These are phyloP conservation scores for Fusarium oxysporum DNA, from an alignment of 2,329 filamentous ascomycete genomes.

Conservation along the genomic window DNA sequence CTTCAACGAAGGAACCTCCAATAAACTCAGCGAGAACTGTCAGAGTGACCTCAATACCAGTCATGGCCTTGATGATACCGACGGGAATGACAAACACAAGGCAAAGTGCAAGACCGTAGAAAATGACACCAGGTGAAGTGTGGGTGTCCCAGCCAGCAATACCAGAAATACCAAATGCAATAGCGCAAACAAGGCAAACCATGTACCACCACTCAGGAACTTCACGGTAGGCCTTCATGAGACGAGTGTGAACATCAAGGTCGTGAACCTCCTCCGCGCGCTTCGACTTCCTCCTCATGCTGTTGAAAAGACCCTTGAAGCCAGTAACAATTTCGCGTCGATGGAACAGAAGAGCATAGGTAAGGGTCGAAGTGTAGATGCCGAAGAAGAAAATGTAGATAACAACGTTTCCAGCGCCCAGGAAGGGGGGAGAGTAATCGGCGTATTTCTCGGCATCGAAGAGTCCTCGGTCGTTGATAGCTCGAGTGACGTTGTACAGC, in stretches of 20 bases:
- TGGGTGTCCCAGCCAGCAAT: slow-evolving; percentile 63
- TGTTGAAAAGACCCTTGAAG: slow-evolving; percentile 60
- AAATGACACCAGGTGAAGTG: slow-evolving; percentile 63
- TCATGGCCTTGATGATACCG: slow-evolving; percentile 66
- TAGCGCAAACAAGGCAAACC: slow-evolving; percentile 55
- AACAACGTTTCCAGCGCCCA: slow-evolving; percentile 61
- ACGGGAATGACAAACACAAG: slow-evolving; percentile 64
- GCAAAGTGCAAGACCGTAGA: slow-evolving; percentile 62
- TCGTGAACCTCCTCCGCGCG: slow-evolving; percentile 50
- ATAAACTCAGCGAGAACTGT: slow-evolving; percentile 67
- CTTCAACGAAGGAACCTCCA: slow-evolving; percentile 62
- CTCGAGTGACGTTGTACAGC: slow-evolving; percentile 59
- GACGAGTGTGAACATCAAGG: slow-evolving; percentile 61
- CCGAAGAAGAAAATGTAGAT: slow-evolving; percentile 68
- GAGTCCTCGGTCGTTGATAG: slow-evolving; percentile 56
- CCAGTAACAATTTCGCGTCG: slow-evolving; percentile 62
- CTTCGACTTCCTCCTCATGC: slow-evolving; percentile 58
- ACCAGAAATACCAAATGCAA: slow-evolving; percentile 60
- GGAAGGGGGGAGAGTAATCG: slow-evolving; percentile 63
- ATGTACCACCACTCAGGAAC: slow-evolving; percentile 68
- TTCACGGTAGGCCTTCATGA: slow-evolving; percentile 61
- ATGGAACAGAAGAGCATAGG: slow-evolving; percentile 64
- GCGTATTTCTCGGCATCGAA: slow-evolving; percentile 61
- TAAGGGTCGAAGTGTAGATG: slow-evolving; percentile 64
- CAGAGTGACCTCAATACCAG: slow-evolving; percentile 62